These are phyloP conservation scores for Lagenidium giganteum DNA, from an alignment of 352 stramenopile genomes.

Conservation along the genomic window DNA sequence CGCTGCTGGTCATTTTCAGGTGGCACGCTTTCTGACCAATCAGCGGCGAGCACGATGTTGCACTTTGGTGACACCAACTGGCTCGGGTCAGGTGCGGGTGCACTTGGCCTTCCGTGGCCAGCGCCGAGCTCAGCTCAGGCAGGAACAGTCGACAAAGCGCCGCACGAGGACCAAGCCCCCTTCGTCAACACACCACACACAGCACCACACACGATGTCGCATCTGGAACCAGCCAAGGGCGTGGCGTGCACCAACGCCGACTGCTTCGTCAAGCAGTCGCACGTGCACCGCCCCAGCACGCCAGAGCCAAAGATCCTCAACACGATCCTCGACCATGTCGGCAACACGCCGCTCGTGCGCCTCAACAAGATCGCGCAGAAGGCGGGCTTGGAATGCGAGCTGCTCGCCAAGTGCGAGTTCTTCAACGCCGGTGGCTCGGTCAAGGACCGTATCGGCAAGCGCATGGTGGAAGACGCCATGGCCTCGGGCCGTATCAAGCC, in stretches of 20 bases:
- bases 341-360: slow-evolving; percentile 93
- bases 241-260: slow-evolving; percentile 38
- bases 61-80: no score
- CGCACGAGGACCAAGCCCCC: no score
- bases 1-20: no score
- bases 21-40: no score
- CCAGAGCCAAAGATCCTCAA: slow-evolving; percentile 86
- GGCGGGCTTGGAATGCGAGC: slow-evolving; percentile 77
- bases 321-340: slow-evolving; percentile 91
- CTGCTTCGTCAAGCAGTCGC: slow-evolving; percentile 63
- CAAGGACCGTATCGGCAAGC: slow-evolving; percentile 83
- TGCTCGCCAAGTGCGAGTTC: slow-evolving; percentile 95
- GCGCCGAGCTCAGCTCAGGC: no score
- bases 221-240: no score
- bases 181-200: no score
- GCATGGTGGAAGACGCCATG: slow-evolving; percentile 90
- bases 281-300: slow-evolving; percentile 49
- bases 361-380: slow-evolving; percentile 83
- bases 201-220: no score
- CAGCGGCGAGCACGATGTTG: no score
- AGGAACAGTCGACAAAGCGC: no score
- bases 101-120: no score
- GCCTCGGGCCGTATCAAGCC: slow-evolving; percentile 78
- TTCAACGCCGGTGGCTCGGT: slow-evolving; percentile 91
- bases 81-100: no score